Evolutionary conservation across 2,329 filamentous ascomycete genomes (phyloP).

Genomic region (Penicillium occitanis): DNA sequence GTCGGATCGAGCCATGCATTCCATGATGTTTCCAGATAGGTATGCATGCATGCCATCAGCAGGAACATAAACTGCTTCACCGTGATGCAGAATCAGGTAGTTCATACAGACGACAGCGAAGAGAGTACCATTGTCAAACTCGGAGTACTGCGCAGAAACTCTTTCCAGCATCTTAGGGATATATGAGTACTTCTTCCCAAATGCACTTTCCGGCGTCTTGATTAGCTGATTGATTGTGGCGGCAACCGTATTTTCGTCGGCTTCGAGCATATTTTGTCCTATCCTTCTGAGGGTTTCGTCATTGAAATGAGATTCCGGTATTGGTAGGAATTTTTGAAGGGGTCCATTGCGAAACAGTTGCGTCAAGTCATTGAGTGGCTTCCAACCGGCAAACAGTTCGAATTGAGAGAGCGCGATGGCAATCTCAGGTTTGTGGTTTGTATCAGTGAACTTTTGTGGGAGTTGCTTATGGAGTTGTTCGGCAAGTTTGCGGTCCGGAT

Average conservation of each 20-base stretch:
- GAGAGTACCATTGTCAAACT: slow-evolving; percentile 64
- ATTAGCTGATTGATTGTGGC: slow-evolving; percentile 55
- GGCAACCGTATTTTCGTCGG: slow-evolving; percentile 54
- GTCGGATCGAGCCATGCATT: slow-evolving; percentile 75
- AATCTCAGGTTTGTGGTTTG: slow-evolving; percentile 80
- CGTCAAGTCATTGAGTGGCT: slow-evolving; percentile 61
- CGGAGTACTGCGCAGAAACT: slow-evolving; percentile 63
- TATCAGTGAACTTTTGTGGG: slow-evolving; percentile 66
- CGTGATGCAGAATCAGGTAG: slow-evolving; percentile 64
- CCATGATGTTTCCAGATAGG: slow-evolving; percentile 70
- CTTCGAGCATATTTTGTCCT: slow-evolving; percentile 55
- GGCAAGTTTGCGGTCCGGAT: slow-evolving; percentile 69
- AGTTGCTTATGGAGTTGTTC: slow-evolving; percentile 63
- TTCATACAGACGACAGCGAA: slow-evolving; percentile 75
- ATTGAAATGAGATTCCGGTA: slow-evolving; percentile 50
- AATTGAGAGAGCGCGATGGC: slow-evolving; percentile 70
- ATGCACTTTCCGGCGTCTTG: slow-evolving; percentile 48
- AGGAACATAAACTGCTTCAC: slow-evolving; percentile 68
- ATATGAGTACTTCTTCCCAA: slow-evolving; percentile 55
- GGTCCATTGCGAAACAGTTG: slow-evolving; percentile 57
- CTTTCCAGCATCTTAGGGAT: slow-evolving; percentile 65
- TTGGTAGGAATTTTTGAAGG: slow-evolving; percentile 56
- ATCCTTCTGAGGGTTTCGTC: slow-evolving; percentile 59
- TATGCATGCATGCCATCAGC: slow-evolving; percentile 75
- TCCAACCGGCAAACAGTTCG: slow-evolving; percentile 75